Evolutionary conservation across 805 yeast genomes (phyloP).

Genomic region (Citeromyces nyonsensis): DNA sequence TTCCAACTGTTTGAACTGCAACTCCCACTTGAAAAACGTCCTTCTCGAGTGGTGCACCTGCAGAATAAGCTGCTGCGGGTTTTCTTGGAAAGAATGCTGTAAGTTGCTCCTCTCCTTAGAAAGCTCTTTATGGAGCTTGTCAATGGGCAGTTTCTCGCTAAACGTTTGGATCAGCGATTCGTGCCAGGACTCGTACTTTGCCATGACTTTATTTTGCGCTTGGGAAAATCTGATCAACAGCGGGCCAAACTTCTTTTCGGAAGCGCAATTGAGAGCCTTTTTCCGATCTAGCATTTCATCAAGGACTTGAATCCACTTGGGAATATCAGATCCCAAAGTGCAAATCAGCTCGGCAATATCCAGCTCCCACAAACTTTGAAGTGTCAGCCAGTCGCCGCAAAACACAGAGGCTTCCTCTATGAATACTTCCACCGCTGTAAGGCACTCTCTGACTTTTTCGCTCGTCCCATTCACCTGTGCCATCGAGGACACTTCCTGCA

Average conservation of each 20-base stretch:
- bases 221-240: constrained; percentile 27
- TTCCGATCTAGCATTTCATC: constrained; percentile 26
- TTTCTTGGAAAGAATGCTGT: no score
- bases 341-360: constrained; percentile 21
- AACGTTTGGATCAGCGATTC: constrained; percentile 13
- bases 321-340: constrained; percentile 17
- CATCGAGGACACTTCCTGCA: no score
- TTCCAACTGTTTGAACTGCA: constrained; percentile 8
- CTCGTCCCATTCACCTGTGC: background rate
- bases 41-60: no score
- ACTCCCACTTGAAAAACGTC: constrained; percentile 7
- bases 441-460: constrained; percentile 7
- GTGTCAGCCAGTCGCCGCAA: constrained; percentile 31
- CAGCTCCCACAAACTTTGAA: constrained; percentile 48
- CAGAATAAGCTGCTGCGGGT: no score
- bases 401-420: constrained; percentile 18
- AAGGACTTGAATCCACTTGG: constrained; percentile 31
- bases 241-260: constrained; percentile 21
- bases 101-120: no score
- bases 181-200: constrained; percentile 45
- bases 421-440: constrained; percentile 16
- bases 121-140: no score
- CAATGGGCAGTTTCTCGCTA: no score
- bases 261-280: constrained; percentile 32
- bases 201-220: constrained; percentile 31